A percentile compares a stretch with the other conserved stretches of the same genome.
Conservation (phyloP, 495 filamentous ascomycete species). For the Pseudevernia furfuracea region DNA sequence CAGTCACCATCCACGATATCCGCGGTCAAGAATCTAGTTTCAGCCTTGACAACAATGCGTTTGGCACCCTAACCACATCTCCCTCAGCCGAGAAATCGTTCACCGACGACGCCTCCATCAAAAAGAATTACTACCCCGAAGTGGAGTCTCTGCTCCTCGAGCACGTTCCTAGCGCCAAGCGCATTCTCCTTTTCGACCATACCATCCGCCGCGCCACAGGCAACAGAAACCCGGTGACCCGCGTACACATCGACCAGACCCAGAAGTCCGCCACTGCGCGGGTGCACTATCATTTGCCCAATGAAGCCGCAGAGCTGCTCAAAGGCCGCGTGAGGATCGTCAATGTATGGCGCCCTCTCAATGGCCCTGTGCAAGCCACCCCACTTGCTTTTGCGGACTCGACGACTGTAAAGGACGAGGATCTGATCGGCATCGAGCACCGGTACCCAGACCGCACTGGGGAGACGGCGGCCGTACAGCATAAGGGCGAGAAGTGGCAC, state of each 20-base stretch:
- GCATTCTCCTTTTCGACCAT: slow-evolving; percentile 80
- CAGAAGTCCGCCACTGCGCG: slow-evolving; percentile 52
- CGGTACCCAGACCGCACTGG: slow-evolving; percentile 66
- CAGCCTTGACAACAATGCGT: slow-evolving; percentile 66
- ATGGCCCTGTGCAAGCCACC: slow-evolving; percentile 57
- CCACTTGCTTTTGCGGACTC: slow-evolving; percentile 68
- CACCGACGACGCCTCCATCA: slow-evolving; percentile 54
- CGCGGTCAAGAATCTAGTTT: slow-evolving; percentile 55
- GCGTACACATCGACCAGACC: slow-evolving; percentile 83
- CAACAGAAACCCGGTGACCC: slow-evolving; percentile 54
- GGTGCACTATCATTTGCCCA: slow-evolving; percentile 54
- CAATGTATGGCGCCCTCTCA: slow-evolving; percentile 81
- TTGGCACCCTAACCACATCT: slow-evolving; percentile 48
- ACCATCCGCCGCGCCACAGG: slow-evolving; percentile 65
- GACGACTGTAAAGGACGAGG: slow-evolving; percentile 48
- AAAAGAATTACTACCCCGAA: slow-evolving; percentile 73
- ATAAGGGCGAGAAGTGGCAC: slow-evolving; percentile 58
- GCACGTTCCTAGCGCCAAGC: slow-evolving; percentile 51
- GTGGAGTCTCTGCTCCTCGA: slow-evolving; percentile 57
- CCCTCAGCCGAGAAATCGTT: slow-evolving; percentile 47
- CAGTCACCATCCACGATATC: slow-evolving; percentile 56
- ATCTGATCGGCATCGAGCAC: slow-evolving; percentile 66
- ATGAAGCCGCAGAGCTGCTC: slow-evolving; percentile 51
- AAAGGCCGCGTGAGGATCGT: slow-evolving; percentile 66
- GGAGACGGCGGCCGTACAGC: slow-evolving; percentile 65